A percentile compares a stretch with the other conserved stretches of the same genome.
Evolutionary conservation across 2,329 filamentous ascomycete species (phyloP).

Genomic region (Alternaria rosae): DNA sequence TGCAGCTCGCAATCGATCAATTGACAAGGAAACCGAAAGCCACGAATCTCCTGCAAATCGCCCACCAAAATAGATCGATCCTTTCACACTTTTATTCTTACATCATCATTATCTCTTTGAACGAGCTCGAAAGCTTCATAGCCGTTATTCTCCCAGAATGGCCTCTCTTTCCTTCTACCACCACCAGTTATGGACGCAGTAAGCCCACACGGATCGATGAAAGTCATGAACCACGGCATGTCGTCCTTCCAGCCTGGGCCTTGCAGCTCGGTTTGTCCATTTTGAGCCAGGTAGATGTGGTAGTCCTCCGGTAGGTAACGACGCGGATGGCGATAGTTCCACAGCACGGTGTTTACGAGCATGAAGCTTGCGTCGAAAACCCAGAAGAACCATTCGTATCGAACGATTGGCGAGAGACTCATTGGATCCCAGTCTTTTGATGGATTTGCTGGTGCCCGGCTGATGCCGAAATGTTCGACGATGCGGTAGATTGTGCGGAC

Average conservation of each 20-base stretch:
- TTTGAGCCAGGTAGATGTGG: constrained; percentile 56
- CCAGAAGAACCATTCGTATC: constrained; percentile 61
- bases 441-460: constrained; percentile 51
- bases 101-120: neutral
- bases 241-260: constrained; percentile 36
- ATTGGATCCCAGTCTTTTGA: constrained; percentile 41
- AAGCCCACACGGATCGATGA: constrained; percentile 32
- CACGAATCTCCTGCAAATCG: neutral
- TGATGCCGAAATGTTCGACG: constrained; percentile 61
- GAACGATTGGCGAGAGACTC: constrained; percentile 43
- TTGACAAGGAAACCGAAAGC: neutral
- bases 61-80: neutral
- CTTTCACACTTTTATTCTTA: neutral
- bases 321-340: constrained; percentile 60
- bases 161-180: constrained; percentile 14
- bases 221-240: constrained; percentile 33
- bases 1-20: neutral
- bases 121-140: constrained; percentile 9
- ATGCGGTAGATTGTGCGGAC: constrained; percentile 60
- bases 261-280: constrained; percentile 13
- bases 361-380: constrained; percentile 61
- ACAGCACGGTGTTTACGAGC: constrained; percentile 57
- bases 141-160: constrained; percentile 33
- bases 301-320: constrained; percentile 58
- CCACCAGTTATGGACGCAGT: constrained; percentile 4